A percentile compares a stretch with the other conserved stretches of the same genome.
phyloP scores from a whole-genome alignment of 176 grass and related monocot species.

The Poa pratensis region DNA sequence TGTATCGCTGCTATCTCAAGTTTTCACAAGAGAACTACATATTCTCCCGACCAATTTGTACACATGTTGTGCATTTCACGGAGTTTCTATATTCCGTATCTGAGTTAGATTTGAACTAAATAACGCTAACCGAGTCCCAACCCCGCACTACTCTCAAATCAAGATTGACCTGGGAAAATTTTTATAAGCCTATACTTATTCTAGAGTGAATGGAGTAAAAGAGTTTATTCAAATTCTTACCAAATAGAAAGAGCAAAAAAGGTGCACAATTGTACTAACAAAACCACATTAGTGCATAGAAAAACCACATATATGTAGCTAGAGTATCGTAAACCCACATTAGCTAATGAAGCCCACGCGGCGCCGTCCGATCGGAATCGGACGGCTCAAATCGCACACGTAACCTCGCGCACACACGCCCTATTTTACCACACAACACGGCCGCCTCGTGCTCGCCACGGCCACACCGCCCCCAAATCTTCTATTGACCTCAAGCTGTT shows the following conservation, averaged over 20 bases:
- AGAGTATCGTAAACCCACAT: neutral
- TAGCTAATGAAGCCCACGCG: neutral
- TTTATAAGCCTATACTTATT: neutral
- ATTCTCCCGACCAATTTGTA: too few species aligned
- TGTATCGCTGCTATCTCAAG: too few species aligned
- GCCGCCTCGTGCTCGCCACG: conserved; percentile 13
- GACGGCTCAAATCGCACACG: neutral
- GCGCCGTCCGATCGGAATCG: conserved; percentile 2
- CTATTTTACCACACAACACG: neutral
- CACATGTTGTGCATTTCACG: too few species aligned
- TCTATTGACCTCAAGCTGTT: conserved; percentile 36
- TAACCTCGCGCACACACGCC: neutral
- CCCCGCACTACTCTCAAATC: too few species aligned
- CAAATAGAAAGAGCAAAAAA: neutral
- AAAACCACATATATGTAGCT: neutral
- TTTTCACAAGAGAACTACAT: too few species aligned
- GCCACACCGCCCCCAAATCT: neutral
- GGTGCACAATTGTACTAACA: neutral
- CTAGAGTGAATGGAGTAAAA: too few species aligned
- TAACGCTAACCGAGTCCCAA: too few species aligned
- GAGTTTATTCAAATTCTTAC: neutral
- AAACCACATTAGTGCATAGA: neutral
- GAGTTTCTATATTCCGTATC: too few species aligned
- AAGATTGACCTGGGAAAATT: neutral
- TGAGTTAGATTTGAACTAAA: too few species aligned